These are phyloP conservation scores for Ceratobasidium sp. DNA, from an alignment of 1,284 basidiomycete species.

Conservation along the genomic window DNA sequence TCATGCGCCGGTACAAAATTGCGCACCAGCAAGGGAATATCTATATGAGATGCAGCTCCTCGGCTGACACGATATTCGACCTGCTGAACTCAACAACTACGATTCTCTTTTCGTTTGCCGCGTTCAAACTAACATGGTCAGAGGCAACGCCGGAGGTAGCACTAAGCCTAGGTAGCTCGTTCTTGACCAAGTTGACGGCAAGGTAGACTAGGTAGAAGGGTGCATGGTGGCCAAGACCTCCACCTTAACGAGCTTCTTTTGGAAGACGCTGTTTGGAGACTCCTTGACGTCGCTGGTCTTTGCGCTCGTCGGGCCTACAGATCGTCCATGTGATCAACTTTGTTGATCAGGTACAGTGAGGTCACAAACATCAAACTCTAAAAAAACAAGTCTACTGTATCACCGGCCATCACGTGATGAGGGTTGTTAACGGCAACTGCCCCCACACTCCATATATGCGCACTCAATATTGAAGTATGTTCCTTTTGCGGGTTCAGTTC, in stretches of 20 bases:
- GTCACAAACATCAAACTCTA: too few species aligned
- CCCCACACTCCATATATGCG: too few species aligned
- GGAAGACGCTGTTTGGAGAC: constrained; percentile 86
- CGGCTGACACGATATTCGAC: constrained; percentile 91
- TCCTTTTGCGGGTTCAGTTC: too few species aligned
- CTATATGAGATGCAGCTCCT: constrained; percentile 91
- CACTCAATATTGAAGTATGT: too few species aligned
- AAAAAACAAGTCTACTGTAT: too few species aligned
- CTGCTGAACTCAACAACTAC: constrained; percentile 88
- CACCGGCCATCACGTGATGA: too few species aligned
- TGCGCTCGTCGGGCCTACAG: too few species aligned
- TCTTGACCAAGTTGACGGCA: constrained; percentile 44
- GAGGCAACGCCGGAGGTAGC: constrained; percentile 96
- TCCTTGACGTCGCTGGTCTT: constrained; percentile 76
- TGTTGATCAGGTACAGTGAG: too few species aligned
- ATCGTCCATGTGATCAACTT: too few species aligned
- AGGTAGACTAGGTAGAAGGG: constrained; percentile 93
- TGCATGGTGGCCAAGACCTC: constrained; percentile 89
- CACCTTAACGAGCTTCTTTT: constrained; percentile 88
- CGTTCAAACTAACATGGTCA: constrained; percentile 93
- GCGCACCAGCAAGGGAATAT: constrained; percentile 86
- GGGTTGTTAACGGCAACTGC: too few species aligned
- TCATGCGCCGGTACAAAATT: constrained; percentile 89
- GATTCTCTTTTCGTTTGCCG: constrained; percentile 85
- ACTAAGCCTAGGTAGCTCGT: constrained; percentile 89